Base-by-base conservation (phyloP, 768 basidiomycete species). In the Pleurotus sapidus region DNA sequence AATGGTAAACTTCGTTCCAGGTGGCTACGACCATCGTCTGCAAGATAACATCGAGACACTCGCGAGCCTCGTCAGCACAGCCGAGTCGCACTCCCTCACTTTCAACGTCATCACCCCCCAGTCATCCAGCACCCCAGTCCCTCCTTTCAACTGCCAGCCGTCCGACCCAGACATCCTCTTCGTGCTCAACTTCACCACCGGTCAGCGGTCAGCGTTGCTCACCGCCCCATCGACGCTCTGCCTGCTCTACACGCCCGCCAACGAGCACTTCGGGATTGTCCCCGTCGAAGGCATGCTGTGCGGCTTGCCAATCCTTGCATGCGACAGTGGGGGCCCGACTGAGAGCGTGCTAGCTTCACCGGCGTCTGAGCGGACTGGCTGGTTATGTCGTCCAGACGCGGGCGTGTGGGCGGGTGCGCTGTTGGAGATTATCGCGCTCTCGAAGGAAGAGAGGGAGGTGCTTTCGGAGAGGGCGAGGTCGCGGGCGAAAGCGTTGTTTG, bases 261-360 rank as follows among this genome's bases (percentile, higher is more conserved):
- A 96, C 69, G 96, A 99, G 65, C 96, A 99, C 69, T 97, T 98
- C 68, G 97, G 96, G 1, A 98, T 99, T 62, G 95, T 89, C 0
- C 96, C 97, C 2, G 83, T 98, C 3, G 96, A 99, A 69, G 95
- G 85, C 0, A 98, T 98, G 94, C 81, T 86, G 6, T 95, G 91
- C 47, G 93, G 94, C 2, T 70, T 98, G 0, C 94, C 95, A 0
- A 89, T 98, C 1, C 72, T 99, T 17, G 95, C 95, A 0, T 93
- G 89, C 64, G 73, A 92, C 66, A 87, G 83, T 57, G 93, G 92
- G 14, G 96, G 96, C 2, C 97, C 97, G 7, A 91, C 85, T 1
- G 97, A 99, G 73, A 96, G 90, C 55, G 73, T 96, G 25, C 63
- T 80, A 7, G 71, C 72, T 24, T 55, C 63, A 25, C 66, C 72